Evolutionary conservation across 192 early-diverging fungal genomes (phyloP).

Genomic region (Coemansia sp.): DNA sequence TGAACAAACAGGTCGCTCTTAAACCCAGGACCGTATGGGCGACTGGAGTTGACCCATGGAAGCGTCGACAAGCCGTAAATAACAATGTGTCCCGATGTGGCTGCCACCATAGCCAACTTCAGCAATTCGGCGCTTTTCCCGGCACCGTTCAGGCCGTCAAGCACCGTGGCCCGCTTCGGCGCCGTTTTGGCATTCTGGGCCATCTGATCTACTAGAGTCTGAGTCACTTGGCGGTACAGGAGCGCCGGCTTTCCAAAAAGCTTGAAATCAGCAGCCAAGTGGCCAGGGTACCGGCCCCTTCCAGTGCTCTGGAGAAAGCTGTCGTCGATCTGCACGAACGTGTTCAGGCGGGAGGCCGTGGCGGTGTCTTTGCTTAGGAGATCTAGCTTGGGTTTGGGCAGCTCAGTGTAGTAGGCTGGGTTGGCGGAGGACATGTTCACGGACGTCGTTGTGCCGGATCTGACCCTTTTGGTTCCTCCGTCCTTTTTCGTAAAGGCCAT

Average conservation of each 20-base stretch:
- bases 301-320: constrained; percentile 29
- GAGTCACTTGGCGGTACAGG: constrained; percentile 38
- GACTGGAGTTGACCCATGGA: constrained; percentile 50
- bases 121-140: constrained; percentile 53
- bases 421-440: constrained; percentile 38
- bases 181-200: neutral
- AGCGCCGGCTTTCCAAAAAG: constrained; percentile 45
- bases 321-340: constrained; percentile 25
- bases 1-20: constrained; percentile 29
- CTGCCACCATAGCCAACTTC: constrained; percentile 39
- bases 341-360: constrained; percentile 12
- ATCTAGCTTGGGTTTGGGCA: constrained; percentile 5
- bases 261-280: constrained; percentile 36
- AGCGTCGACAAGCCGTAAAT: constrained; percentile 33
- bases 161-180: constrained; percentile 24
- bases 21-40: constrained; percentile 34
- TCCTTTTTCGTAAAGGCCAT: constrained; percentile 43
- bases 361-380: constrained; percentile 24
- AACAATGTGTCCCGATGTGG: constrained; percentile 25
- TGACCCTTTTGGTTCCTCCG: constrained; percentile 4
- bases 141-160: constrained; percentile 33
- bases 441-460: constrained; percentile 31
- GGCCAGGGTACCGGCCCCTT: constrained; percentile 26
- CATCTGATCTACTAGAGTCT: constrained; percentile 31
- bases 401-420: constrained; percentile 26